Evolutionary conservation across 768 basidiomycete genomes (phyloP), one percentile per base, ranked within the genome.

Genomic region (Auricularia heimuer): DNA sequence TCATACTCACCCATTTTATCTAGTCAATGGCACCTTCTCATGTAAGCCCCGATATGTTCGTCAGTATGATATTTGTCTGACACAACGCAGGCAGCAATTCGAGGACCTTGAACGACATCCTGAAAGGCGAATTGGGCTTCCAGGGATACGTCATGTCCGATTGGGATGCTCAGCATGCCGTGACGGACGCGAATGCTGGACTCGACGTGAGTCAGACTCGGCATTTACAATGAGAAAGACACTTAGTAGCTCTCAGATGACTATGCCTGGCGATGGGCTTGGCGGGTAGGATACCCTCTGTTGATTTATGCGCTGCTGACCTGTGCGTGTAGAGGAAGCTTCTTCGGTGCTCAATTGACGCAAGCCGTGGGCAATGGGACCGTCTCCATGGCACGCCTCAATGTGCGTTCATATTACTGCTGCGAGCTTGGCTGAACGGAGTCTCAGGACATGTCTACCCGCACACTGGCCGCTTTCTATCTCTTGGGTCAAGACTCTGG

Each of bases 401-500:
- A 85, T 70, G 84, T 78, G 74, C 70, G 79, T 77, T 64, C 66
- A 74, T 24, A 70, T 71, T 16, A 68, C n/a, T 65, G 65, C 0
- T 79, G 65, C 68, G 78, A 54, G 63, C 75, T 65, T 68, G 62
- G 71, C 29, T 35, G 71, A n/a, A 70, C 33, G 4, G 14, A 8
- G 36, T 6, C 11, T 8, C 64, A 83, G 76, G 85, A 92, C 71
- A 81, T 90, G 81, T 89, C 88, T 0, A 82, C 82, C 2, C 83
- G 89, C 21, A 86, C 90, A 65, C 71, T 90, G 10, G 86, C 88
- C 18, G 81, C 81, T 6, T 90, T 85, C 83, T 91, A 86, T 70
- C 75, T 83, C 63, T 78, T 88, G 56, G 77, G 78, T 42, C 89
- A 92, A 75, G 87, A 94, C 73, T 71, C 79, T 6, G 74, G 76